Evolutionary conservation across 345 rosid species (phyloP).

Genomic region (Luvunga scandens): DNA sequence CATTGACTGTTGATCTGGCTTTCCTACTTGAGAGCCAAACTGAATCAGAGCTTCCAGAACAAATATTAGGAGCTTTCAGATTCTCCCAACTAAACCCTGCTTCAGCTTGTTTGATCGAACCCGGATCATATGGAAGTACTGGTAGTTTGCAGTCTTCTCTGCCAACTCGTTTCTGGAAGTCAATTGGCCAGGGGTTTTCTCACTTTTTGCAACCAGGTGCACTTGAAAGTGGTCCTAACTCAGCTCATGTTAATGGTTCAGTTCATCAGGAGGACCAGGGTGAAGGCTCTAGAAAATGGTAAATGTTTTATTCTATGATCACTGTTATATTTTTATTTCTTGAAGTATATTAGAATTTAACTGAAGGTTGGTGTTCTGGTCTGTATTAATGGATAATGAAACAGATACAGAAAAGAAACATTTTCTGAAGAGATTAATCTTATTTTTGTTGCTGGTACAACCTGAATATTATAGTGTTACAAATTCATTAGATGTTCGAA

Average conservation of each 20-base stretch:
- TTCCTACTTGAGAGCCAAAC: conserved; percentile 83
- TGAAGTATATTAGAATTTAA: neutral
- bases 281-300: conserved; percentile 44
- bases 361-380: neutral
- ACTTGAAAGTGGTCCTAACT: conserved; percentile 37
- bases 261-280: conserved; percentile 27
- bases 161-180: conserved; percentile 71
- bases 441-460: neutral
- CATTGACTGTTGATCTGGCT: conserved; percentile 91
- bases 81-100: conserved; percentile 74
- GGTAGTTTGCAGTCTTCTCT: conserved; percentile 40
- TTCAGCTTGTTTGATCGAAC: conserved; percentile 48
- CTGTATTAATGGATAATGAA: neutral
- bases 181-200: conserved; percentile 81
- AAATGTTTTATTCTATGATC: conserved; percentile 22
- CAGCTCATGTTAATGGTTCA: conserved; percentile 32
- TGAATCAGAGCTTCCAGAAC: conserved; percentile 86
- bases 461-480: neutral
- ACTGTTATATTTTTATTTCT: neutral
- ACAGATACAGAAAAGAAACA: neutral
- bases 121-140: conserved; percentile 23
- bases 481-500: neutral
- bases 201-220: conserved; percentile 56
- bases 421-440: neutral
- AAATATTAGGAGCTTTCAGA: conserved; percentile 71